Evolutionary conservation across 306 rosid genomes (phyloP), one percentile per base, ranked within the genome.

Genomic region (Inga oerstediana): DNA sequence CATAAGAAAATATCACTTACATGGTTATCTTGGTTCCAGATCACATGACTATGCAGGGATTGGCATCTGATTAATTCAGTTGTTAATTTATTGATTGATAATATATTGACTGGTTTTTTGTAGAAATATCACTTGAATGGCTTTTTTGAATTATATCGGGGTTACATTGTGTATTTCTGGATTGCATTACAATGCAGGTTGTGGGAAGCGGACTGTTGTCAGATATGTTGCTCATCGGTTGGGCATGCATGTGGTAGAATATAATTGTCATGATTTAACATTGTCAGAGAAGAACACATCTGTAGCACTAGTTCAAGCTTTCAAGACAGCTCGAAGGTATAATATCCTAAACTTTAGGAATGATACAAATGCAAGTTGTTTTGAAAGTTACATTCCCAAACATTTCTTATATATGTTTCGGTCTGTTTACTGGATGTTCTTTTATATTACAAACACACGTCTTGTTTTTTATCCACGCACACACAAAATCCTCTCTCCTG

Each of bases 161-260:
- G 61, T 74, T 37, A 37, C 75, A 65, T 81, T 49, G 75, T 64
- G 74, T 74, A 51, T 76, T 82, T 82, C 66, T 68, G 80, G 80
- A 83, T 82, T 81, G 54, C 41, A 66, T 73, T 24, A 79, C 46
- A 41, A 79, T 88, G 86, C 93, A 96, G 99, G 99, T 75, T 94
- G 94, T 73, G 99, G 99, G 84, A 94, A 94, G 92, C 92, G 99
- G 86, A 94, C 97, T 19, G 92, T 91, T 56, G 84, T 94, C 39
- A 91, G 89, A 86, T 88, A 96, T 82, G 92, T 96, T 87, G 97
- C 98, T 87, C 89, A 81, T 17, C 90, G 97, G 76, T 89, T 96
- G 86, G 99, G 97, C 79, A 79, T 94, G 87, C 98, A 94, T 83
- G 94, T 96, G 77, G 98, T 96, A 78, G 99, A 96, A 89, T 92